Percentiles rank a stretch among this genome's conserved stretches.
Conservation (phyloP, 108 stramenopile genomes). For the Pseudonitzschia pungens region DNA sequence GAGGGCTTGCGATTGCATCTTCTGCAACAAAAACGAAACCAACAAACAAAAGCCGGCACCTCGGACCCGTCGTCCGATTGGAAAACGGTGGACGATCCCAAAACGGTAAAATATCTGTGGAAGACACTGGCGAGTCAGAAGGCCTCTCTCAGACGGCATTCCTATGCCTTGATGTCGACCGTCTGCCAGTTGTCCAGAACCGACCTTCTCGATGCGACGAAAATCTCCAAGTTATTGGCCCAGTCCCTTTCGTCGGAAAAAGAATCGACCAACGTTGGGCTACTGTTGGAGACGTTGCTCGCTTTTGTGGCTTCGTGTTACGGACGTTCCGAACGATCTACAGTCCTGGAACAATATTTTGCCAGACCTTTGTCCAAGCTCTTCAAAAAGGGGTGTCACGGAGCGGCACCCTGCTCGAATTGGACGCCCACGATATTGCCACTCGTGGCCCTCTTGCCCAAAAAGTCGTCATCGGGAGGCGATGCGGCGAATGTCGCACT, state of each 20-base stretch:
- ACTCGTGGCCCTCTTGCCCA: constrained; percentile 52
- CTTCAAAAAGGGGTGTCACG: constrained; percentile 69
- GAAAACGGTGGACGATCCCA: background rate
- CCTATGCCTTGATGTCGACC: constrained; percentile 51
- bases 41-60: background rate
- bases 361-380: constrained; percentile 58
- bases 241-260: constrained; percentile 64
- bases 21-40: constrained; percentile 2
- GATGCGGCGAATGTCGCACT: background rate
- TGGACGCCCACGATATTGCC: constrained; percentile 78
- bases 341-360: constrained; percentile 30
- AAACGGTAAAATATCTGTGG: constrained; percentile 37
- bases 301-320: constrained; percentile 36
- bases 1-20: constrained; percentile 39
- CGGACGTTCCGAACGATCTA: constrained; percentile 14
- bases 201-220: constrained; percentile 19
- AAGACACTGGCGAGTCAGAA: constrained; percentile 44
- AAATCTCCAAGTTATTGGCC: constrained; percentile 45
- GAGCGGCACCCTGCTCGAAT: constrained; percentile 63
- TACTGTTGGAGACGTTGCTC: constrained; percentile 62
- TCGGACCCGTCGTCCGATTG: background rate
- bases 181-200: constrained; percentile 41
- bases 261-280: constrained; percentile 59
- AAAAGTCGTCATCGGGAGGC: background rate
- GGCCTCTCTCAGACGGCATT: constrained; percentile 59